Percentiles rank a stretch among this genome's conserved stretches.
Evolutionary conservation across 257 asterid species (phyloP).

Genomic region (Rubia yunnanensis): DNA sequence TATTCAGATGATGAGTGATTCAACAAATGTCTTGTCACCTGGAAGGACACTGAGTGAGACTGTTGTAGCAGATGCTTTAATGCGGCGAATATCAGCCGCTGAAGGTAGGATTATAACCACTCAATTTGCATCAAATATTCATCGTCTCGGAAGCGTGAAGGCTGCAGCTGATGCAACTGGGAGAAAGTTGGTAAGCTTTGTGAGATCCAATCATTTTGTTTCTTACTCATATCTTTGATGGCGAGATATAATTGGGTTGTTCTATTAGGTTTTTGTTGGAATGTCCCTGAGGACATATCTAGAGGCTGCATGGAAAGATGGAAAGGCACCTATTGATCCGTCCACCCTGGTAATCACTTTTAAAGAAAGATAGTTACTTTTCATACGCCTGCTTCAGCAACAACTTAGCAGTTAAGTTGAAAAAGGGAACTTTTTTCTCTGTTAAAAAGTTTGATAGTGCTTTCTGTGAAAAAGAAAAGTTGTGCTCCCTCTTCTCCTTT

Average conservation of each 20-base stretch:
- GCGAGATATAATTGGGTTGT: conserved; percentile 14
- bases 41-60: conserved; percentile 95
- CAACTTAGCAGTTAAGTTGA: background rate
- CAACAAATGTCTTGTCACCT: conserved; percentile 93
- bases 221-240: background rate
- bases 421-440: background rate
- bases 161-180: conserved; percentile 99
- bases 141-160: conserved; percentile 95
- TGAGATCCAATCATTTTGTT: conserved; percentile 8
- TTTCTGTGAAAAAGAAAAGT: background rate
- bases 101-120: conserved; percentile 91
- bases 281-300: conserved; percentile 98
- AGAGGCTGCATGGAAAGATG: conserved; percentile 99
- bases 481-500: background rate
- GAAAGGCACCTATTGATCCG: conserved; percentile 98
- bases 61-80: conserved; percentile 81
- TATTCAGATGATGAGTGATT: conserved; percentile 98
- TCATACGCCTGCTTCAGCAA: background rate
- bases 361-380: background rate
- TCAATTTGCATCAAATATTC: conserved; percentile 96
- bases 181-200: conserved; percentile 71
- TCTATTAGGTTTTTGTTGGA: conserved; percentile 84
- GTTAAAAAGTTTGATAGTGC: background rate
- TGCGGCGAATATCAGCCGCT: conserved; percentile 78
- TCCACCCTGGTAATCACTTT: conserved; percentile 77